Evolutionary conservation across 768 basidiomycete genomes (phyloP).

Genomic region (Tricholoma terreum): DNA sequence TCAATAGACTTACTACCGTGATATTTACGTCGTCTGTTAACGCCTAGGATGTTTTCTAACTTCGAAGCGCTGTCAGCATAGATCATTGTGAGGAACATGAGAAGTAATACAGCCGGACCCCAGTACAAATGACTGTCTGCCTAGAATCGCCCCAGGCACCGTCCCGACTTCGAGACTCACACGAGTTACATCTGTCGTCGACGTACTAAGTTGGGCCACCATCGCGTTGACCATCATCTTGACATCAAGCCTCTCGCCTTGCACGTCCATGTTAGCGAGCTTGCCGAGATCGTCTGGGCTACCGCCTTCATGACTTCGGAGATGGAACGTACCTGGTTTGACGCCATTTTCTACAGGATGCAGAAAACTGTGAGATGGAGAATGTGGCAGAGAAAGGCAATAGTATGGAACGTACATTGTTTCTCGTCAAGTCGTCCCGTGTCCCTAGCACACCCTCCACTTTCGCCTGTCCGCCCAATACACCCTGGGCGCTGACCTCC

Average conservation of each 20-base stretch:
- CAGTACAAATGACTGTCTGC: no score
- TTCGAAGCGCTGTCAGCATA: no score
- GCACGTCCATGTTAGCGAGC: conserved; percentile 87
- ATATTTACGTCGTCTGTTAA: no score
- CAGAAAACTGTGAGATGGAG: no score
- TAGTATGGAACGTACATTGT: conserved; percentile 77
- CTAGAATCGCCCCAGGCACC: conserved; percentile 90
- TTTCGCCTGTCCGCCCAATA: no score
- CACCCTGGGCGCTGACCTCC: no score
- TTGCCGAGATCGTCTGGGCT: conserved; percentile 78
- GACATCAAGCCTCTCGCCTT: conserved; percentile 95
- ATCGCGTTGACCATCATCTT: conserved; percentile 84
- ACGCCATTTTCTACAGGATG: conserved; percentile 92
- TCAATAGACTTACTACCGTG: no score
- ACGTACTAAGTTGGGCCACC: conserved; percentile 78
- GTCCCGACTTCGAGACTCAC: conserved; percentile 92
- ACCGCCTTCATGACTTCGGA: conserved; percentile 86
- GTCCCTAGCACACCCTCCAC: no score
- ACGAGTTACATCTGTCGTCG: conserved; percentile 83
- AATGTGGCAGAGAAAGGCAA: background rate
- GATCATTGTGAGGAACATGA: no score
- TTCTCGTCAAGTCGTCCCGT: conserved; percentile 80
- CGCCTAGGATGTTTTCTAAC: no score
- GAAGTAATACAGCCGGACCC: no score
- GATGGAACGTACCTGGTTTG: conserved; percentile 86